Evolutionary conservation across 257 asterid genomes (phyloP), one percentile per base, ranked within the genome.

Genomic region (Salvia splendens): DNA sequence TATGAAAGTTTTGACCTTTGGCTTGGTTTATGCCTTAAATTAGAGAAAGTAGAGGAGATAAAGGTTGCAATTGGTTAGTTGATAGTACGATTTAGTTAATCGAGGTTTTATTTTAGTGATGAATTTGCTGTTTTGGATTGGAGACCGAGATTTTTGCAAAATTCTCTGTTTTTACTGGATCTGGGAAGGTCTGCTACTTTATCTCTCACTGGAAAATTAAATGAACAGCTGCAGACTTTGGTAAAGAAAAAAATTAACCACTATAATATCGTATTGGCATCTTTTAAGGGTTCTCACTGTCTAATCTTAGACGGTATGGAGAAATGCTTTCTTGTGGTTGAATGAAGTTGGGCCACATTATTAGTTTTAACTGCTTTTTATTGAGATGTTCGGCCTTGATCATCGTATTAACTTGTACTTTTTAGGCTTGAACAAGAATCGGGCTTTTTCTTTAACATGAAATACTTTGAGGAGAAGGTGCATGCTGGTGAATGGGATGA

Each of bases 401-500:
- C 50, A 59, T 56, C 35, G 41, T 56, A 4, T 33, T 49, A 8
- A 40, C 24, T 59, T 55, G 67, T 52, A 35, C 17, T 66, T 24
- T 68, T 70, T 67, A 92, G 98, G 94, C 91, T 92, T 75, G 98
- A 92, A 81, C 98, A 92, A 68, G 97, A 92, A 74, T 92, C 98
- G 0, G 98, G 93, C 11, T 89, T 89, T 79, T 92, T 77, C 89
- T 89, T 92, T 80, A 92, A 92, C 80, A 86, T 92, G 98, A 92
- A 89, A 74, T 86, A 92, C 78, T 92, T 92, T 52, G 98, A 92
- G 81, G 98, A 92, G 87, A 92, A 85, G 76, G 96, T 92, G 8
- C 96, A 87, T 64, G 96, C 96, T 9, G 98, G 98, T 71, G 95
- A 92, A 71, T 92, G 97, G 98, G 96, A 92, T 0, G 98, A 92